Percentiles rank a stretch among this genome's conserved stretches.
These are phyloP conservation scores for Lepraria neglecta DNA, from an alignment of 495 filamentous ascomycete species.

Conservation along the genomic window DNA sequence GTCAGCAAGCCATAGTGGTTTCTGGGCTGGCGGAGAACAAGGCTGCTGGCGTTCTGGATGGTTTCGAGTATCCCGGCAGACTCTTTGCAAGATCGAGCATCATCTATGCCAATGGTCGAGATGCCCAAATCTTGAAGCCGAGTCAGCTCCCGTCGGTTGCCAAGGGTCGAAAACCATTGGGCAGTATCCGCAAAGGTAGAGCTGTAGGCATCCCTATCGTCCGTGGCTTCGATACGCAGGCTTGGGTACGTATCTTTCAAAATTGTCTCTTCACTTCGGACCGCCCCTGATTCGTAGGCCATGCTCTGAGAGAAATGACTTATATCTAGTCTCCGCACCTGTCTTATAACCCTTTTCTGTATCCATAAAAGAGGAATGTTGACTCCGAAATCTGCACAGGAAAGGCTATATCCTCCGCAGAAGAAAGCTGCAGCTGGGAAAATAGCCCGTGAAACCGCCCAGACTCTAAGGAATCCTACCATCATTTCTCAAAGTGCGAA, in stretches of 20 bases:
- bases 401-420: conserved; percentile 61
- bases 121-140: conserved; percentile 75
- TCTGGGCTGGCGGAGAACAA: conserved; percentile 34
- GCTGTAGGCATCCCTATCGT: conserved; percentile 80
- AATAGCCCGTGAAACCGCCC: conserved; percentile 21
- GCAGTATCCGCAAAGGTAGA: conserved; percentile 75
- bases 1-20: conserved; percentile 19
- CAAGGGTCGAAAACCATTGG: conserved; percentile 67
- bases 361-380: too few species aligned
- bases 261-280: too few species aligned
- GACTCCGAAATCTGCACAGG: conserved; percentile 20
- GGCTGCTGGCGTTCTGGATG: conserved; percentile 38
- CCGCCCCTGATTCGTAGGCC: too few species aligned
- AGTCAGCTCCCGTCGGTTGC: conserved; percentile 74
- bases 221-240: conserved; percentile 71
- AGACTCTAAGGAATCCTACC: conserved; percentile 17
- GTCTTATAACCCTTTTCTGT: too few species aligned
- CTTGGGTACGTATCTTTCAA: conserved; percentile 44
- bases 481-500: conserved; percentile 22
- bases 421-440: conserved; percentile 34
- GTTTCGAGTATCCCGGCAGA: conserved; percentile 27
- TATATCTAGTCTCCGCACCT: too few species aligned
- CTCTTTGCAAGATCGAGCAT: conserved; percentile 63
- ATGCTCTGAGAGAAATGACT: too few species aligned
- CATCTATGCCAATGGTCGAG: conserved; percentile 68